A percentile compares a stretch with the other conserved stretches of the same genome.
Conservation (phyloP, 1,284 basidiomycete species). For the Chalciporus sp. region DNA sequence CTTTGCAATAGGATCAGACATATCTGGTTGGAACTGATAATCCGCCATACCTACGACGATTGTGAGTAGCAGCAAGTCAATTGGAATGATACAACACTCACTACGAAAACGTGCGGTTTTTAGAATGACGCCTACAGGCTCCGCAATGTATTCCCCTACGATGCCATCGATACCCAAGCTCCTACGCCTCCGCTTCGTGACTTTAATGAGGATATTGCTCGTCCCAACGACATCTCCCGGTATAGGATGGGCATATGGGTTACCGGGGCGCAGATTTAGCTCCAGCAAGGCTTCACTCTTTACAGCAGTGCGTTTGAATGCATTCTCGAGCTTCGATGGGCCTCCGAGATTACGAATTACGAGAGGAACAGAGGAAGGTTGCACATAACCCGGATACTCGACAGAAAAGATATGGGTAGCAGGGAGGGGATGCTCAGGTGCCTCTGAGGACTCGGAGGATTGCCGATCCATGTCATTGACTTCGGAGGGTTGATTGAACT, state of each 20-base stretch:
- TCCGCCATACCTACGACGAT: conserved; percentile 81
- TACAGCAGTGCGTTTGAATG: conserved; percentile 65
- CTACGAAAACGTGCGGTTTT: conserved; percentile 91
- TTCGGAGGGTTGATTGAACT: not conserved
- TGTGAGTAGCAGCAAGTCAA: conserved; percentile 1
- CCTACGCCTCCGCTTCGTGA: conserved; percentile 70
- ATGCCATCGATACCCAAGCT: conserved; percentile 37
- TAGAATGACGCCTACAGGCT: conserved; percentile 74
- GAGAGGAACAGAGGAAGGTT: conserved; percentile 57
- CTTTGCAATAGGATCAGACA: conserved; percentile 67
- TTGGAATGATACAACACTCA: conserved; percentile 41
- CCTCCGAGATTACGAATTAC: conserved; percentile 73
- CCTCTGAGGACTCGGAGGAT: conserved; percentile 21
- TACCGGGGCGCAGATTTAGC: conserved; percentile 69
- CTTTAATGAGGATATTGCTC: conserved; percentile 80
- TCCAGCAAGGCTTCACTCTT: conserved; percentile 70
- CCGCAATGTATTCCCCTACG: conserved; percentile 77
- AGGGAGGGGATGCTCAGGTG: conserved; percentile 55
- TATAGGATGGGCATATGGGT: conserved; percentile 80
- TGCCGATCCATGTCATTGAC: conserved; percentile 18
- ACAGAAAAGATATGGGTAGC: conserved; percentile 73
- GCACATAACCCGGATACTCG: conserved; percentile 89
- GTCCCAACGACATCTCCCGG: conserved; percentile 76
- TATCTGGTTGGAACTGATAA: conserved; percentile 82
- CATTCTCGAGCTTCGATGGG: conserved; percentile 66